Evolutionary conservation across 148 eudicot genomes (phyloP).

Genomic region (Cornus kousa): DNA sequence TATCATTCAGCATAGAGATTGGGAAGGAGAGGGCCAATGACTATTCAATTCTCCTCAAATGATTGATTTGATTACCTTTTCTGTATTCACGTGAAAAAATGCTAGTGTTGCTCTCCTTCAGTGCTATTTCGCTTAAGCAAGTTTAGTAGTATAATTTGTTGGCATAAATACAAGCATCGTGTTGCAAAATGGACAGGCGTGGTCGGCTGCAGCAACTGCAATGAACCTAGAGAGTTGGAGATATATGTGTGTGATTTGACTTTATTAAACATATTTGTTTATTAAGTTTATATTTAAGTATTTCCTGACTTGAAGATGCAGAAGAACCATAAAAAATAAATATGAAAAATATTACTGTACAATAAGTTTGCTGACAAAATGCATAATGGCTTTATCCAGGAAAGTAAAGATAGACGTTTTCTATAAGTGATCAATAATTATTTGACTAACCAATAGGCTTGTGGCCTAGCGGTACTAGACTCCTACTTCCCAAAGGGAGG

Average conservation of each 20-base stretch:
- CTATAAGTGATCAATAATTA: too few relatives aligned
- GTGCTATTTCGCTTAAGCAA: not conserved
- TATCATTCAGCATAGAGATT: not conserved
- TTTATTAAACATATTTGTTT: not conserved
- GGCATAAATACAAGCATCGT: not conserved
- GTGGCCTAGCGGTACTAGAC: too few relatives aligned
- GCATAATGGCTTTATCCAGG: not conserved
- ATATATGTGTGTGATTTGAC: not conserved
- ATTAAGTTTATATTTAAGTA: not conserved
- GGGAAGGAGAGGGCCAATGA: not conserved
- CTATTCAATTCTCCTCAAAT: not conserved
- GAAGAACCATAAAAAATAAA: not conserved
- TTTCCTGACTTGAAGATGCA: not conserved
- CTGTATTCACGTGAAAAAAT: not conserved
- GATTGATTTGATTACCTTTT: not conserved
- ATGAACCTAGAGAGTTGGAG: not conserved
- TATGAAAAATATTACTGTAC: not conserved
- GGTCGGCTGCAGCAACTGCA: not conserved
- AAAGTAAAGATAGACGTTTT: too few relatives aligned
- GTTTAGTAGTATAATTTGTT: not conserved
- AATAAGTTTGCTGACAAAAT: not conserved
- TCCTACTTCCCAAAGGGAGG: too few relatives aligned
- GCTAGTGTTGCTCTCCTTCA: not conserved
- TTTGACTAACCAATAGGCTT: too few relatives aligned
- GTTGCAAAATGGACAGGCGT: not conserved